These are phyloP conservation scores for Zea mays DNA, from an alignment of 176 grass and related monocot genomes.

Conservation along the genomic window Zm-B73-REFERENCE-NAM-5.0 NC_050101.1:99545501-99546000, in stretches of 20 bases:
- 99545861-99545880: conserved; percentile 7
- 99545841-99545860: conserved; percentile 5
- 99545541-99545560: no score
- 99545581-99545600: background rate
- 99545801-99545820: background rate
- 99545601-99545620: background rate
- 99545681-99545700: background rate
- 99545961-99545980: no score
- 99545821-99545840: background rate
- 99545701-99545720: background rate
- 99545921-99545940: no score
- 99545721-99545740: conserved; percentile 2
- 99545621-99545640: background rate
- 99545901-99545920: no score
- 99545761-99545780: background rate
- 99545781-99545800: background rate
- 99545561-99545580: background rate
- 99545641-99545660: background rate
- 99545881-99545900: background rate
- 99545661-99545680: background rate
- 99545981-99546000: no score
- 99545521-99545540: no score
- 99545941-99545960: no score
- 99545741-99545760: background rate
- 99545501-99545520: no score